Conservation (phyloP, 1,139 yeast species). For the Entelexis paramagnoliae region DNA sequence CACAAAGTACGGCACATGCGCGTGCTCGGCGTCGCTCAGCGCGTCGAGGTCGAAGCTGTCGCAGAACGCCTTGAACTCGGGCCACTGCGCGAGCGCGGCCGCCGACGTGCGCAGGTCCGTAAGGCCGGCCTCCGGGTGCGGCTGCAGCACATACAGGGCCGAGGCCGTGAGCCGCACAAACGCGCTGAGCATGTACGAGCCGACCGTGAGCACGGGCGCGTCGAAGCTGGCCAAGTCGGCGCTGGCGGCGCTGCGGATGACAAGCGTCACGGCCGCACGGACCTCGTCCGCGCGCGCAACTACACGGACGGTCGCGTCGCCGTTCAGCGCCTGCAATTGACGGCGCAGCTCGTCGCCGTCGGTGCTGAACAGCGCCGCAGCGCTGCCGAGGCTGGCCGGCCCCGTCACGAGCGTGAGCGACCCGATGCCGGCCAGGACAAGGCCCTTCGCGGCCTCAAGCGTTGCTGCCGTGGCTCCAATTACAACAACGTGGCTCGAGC, state of each 20-base stretch:
- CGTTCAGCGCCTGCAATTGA: constrained; percentile 48
- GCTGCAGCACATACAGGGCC: constrained; percentile 42
- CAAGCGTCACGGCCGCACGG: not conserved
- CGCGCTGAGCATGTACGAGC: constrained; percentile 3
- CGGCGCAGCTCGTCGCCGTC: constrained; percentile 31
- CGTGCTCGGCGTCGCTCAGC: constrained; percentile 44
- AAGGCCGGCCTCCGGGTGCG: constrained; percentile 48
- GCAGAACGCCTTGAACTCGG: constrained; percentile 47
- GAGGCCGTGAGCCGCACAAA: not conserved
- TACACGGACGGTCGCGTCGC: constrained; percentile 36
- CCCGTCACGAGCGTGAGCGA: constrained; percentile 49
- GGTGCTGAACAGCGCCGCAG: constrained; percentile 32
- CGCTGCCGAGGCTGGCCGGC: no score
- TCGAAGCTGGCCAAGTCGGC: no score
- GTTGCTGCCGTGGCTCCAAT: constrained; percentile 53
- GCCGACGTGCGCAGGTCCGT: constrained; percentile 55
- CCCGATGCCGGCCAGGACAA: constrained; percentile 74
- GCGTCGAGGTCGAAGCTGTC: constrained; percentile 42
- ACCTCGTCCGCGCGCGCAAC: not conserved
- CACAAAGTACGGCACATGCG: constrained; percentile 66
- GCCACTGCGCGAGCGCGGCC: constrained; percentile 51
- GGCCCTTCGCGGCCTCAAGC: constrained; percentile 63
- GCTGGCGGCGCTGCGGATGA: no score
- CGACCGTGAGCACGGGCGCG: constrained; percentile 1
- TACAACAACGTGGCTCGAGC: constrained; percentile 50